Percentiles rank a stretch among this genome's conserved stretches.
These are phyloP conservation scores for Penicillium goetzii DNA, from an alignment of 495 filamentous ascomycete genomes.

Conservation along the genomic window DNA sequence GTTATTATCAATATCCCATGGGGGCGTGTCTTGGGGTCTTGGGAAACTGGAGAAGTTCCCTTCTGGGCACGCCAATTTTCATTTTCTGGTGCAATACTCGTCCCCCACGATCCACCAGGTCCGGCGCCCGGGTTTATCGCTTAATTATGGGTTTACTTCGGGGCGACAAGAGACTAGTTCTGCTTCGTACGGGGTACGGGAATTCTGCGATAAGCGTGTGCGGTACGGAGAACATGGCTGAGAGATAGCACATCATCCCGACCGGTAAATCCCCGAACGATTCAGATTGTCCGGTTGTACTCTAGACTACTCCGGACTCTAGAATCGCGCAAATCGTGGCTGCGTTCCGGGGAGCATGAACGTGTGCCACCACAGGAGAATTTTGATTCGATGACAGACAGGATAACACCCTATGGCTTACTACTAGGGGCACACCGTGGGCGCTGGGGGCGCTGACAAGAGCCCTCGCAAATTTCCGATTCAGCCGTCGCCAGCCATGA, in stretches of 20 bases:
- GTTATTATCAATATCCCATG: not conserved
- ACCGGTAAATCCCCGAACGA: not conserved
- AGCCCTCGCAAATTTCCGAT: not conserved
- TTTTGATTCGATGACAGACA: not conserved
- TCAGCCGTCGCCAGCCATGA: not conserved
- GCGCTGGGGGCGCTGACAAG: not conserved
- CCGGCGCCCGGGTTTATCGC: not conserved
- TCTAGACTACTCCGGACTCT: not conserved
- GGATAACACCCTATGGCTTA: not conserved
- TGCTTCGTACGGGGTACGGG: not conserved
- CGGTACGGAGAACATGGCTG: not conserved
- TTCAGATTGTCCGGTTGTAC: not conserved
- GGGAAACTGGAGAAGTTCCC: not conserved
- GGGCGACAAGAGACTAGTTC: not conserved
- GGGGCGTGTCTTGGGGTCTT: not conserved
- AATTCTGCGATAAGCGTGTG: not conserved
- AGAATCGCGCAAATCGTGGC: not conserved
- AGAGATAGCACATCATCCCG: not conserved
- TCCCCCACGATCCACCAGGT: not conserved
- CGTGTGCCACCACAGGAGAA: constrained; percentile 15
- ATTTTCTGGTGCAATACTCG: not conserved
- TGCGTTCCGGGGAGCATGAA: constrained; percentile 21
- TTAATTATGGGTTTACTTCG: not conserved
- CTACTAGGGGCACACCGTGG: not conserved
- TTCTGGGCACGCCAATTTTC: not conserved